Percentiles rank a stretch among this genome's conserved stretches.
These are phyloP conservation scores for Pichia nanzhaoensis DNA, from an alignment of 805 yeast genomes.

Conservation along the genomic window DNA sequence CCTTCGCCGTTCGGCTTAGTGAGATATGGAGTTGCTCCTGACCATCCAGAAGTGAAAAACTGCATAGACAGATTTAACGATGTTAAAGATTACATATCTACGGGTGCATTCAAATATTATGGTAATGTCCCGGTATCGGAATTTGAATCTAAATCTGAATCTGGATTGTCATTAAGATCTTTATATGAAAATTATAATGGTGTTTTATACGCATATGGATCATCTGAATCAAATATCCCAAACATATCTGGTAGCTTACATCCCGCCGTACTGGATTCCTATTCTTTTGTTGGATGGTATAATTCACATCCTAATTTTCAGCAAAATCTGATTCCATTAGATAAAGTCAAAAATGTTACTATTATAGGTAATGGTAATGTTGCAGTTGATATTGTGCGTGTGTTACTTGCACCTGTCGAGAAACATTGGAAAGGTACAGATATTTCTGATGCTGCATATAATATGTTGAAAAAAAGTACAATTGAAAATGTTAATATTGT, in stretches of 20 bases:
- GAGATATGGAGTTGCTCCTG: constrained; percentile 98
- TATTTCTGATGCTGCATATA: constrained; percentile 55
- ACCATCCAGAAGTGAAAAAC: constrained; percentile 88
- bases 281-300: constrained; percentile 93
- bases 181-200: constrained; percentile 58
- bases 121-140: constrained; percentile 50
- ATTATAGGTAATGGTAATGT: constrained; percentile 98
- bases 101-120: constrained; percentile 41
- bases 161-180: constrained; percentile 37
- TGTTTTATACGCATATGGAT: constrained; percentile 78
- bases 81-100: constrained; percentile 16
- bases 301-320: constrained; percentile 74
- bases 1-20: constrained; percentile 92
- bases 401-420: constrained; percentile 53
- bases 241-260: constrained; percentile 39
- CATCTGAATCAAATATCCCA: constrained; percentile 44
- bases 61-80: constrained; percentile 71
- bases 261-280: constrained; percentile 70
- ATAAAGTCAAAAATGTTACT: constrained; percentile 54
- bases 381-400: constrained; percentile 83
- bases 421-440: constrained; percentile 63
- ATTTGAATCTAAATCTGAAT: constrained; percentile 27
- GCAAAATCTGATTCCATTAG: constrained; percentile 49
- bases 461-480: constrained; percentile 40
- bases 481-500: constrained; percentile 66